Conservation (phyloP, 257 asterid species). For the Salvia rosmarinus region DNA sequence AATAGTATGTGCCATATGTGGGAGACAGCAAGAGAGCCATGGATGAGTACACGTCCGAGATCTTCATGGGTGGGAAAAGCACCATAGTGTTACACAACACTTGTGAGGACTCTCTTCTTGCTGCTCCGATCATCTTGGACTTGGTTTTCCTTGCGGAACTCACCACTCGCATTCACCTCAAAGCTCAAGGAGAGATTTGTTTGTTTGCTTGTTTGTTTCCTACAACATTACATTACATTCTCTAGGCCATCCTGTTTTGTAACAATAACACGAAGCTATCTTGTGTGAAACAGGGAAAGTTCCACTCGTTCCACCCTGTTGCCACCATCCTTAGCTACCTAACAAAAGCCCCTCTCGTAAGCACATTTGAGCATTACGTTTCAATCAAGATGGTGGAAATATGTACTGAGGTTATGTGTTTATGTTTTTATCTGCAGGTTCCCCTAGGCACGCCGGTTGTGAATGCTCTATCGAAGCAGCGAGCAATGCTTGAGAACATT, state of each 20-base stretch:
- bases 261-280: background rate
- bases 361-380: constrained; percentile 26
- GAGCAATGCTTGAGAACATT: constrained; percentile 94
- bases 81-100: constrained; percentile 92
- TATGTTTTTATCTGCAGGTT: constrained; percentile 50
- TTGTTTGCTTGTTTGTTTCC: constrained; percentile 51
- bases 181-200: constrained; percentile 80
- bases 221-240: background rate
- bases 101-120: constrained; percentile 95
- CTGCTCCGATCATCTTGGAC: constrained; percentile 94
- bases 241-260: background rate
- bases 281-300: constrained; percentile 58
- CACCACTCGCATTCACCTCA: constrained; percentile 88
- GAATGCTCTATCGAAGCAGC: constrained; percentile 83
- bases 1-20: constrained; percentile 92
- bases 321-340: constrained; percentile 91
- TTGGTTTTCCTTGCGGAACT: constrained; percentile 96
- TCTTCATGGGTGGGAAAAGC: constrained; percentile 94
- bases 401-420: background rate
- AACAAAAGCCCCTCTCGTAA: constrained; percentile 89
- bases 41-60: constrained; percentile 99
- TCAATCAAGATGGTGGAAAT: background rate
- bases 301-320: constrained; percentile 88
- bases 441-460: constrained; percentile 97
- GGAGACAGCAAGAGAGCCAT: constrained; percentile 99